phyloP scores from a whole-genome alignment of 2,329 filamentous ascomycete genomes.

The Hypoxylon rubiginosum region DNA sequence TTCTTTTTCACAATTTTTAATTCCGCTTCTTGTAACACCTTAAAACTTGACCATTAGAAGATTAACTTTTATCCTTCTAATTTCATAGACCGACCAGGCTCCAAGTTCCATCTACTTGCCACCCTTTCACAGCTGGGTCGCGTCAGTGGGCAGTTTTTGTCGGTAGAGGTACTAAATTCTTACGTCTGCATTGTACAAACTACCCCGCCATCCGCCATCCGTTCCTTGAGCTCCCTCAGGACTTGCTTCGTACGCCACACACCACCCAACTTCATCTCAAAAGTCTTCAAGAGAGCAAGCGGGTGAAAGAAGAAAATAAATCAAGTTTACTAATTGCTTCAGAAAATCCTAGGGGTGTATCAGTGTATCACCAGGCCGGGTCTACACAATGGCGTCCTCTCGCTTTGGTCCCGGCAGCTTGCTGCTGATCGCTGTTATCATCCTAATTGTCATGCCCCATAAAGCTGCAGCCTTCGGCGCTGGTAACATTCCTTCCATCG shows the following conservation, averaged over 20 bases:
- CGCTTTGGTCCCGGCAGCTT: conserved; percentile 63
- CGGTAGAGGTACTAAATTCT: conserved; percentile 17
- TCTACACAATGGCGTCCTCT: conserved; percentile 61
- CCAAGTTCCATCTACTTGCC: background rate
- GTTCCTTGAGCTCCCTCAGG: background rate
- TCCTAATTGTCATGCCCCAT: conserved; percentile 69
- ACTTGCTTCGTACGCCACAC: background rate
- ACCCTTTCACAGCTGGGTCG: background rate
- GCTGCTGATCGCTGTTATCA: conserved; percentile 66
- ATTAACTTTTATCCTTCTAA: background rate
- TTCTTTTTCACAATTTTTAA: background rate
- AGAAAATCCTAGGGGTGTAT: background rate
- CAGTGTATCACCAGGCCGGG: conserved; percentile 9
- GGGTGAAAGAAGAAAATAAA: background rate
- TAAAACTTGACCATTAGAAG: background rate
- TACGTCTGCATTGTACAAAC: conserved; percentile 11
- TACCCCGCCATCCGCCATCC: conserved; percentile 22
- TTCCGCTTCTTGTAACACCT: background rate
- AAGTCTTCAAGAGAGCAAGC: background rate
- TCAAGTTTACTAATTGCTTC: background rate
- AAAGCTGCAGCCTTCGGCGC: conserved; percentile 74
- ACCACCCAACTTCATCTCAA: conserved; percentile 3
- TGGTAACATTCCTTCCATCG: conserved; percentile 77
- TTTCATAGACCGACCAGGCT: background rate
- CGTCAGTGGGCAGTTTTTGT: background rate